phyloP scores from a whole-genome alignment of 2,329 filamentous ascomycete genomes.

The Coniella lustricola region DNA sequence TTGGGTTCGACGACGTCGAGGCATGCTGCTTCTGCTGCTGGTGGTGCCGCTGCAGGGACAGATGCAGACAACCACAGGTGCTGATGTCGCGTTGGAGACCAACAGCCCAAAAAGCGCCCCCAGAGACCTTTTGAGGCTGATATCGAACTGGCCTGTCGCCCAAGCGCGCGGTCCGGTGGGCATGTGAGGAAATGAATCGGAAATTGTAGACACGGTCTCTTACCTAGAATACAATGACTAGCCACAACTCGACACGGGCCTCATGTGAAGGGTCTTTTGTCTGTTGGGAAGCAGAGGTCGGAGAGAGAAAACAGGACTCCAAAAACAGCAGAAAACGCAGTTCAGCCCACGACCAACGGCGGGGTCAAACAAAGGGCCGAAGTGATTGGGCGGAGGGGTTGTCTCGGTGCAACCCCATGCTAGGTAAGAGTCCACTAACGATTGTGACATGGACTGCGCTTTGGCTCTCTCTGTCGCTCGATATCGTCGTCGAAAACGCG shows the following conservation, averaged over 20 bases:
- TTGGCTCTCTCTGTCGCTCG: neutral
- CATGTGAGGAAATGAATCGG: neutral
- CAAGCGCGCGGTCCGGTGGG: conserved; percentile 5
- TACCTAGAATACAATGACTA: neutral
- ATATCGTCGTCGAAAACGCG: neutral
- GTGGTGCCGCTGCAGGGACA: conserved; percentile 19
- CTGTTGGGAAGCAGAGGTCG: neutral
- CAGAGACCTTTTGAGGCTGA: neutral
- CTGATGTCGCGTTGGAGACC: conserved; percentile 7
- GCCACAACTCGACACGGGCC: neutral
- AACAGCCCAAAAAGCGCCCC: conserved; percentile 1
- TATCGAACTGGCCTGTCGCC: neutral
- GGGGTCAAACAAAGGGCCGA: conserved; percentile 15
- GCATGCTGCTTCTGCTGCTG: conserved; percentile 11
- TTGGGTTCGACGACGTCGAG: conserved; percentile 20
- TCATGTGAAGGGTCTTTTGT: neutral
- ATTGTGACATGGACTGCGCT: conserved; percentile 6
- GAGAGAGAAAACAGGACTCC: neutral
- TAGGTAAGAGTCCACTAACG: conserved; percentile 10
- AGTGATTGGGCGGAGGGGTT: conserved; percentile 17
- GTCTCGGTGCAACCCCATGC: conserved; percentile 15
- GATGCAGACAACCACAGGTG: conserved; percentile 9
- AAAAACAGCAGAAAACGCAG: conserved; percentile 7
- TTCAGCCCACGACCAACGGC: conserved; percentile 14
- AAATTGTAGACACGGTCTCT: conserved; percentile 2